Evolutionary conservation across 2,329 filamentous ascomycete species (phyloP), one percentile per base, ranked within the genome.

Genomic region (Penicillium sclerotiorum): DNA sequence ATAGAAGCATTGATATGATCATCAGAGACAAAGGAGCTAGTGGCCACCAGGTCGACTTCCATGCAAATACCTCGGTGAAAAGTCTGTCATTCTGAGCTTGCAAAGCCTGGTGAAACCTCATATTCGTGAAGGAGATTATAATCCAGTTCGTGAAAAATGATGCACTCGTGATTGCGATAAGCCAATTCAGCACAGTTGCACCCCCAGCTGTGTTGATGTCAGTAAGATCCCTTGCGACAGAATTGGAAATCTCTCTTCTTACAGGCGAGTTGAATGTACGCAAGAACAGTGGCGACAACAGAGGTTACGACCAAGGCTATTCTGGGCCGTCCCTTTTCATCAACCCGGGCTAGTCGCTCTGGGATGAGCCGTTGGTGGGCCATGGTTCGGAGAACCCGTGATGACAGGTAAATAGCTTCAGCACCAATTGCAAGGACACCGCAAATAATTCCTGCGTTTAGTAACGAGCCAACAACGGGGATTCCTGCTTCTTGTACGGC

Each of bases 111-210:
- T 57, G 68, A 53, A 72, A 72, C 5, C 65, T 60, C 32, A 57
- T 66, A 4, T 58, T 63, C 6, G 63, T 69, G 47, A 68, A 58
- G 9, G 60, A 45, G 33, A 72, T 64, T 18, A 72, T 63, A 22
- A 69, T 55, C 66, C 68, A 72, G 43, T 63, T 63, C 50, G 57
- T 61, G 52, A 71, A 71, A 53, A 60, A 69, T 4, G 59, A 60
- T 1, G 68, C 57, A 22, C 62, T 67, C 7, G 67, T 62, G 45
- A 72, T 67, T 38, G 15, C 62, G 35, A 59, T 33, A 4, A 52
- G 28, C 45, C 65, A 70, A 38, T 58, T 65, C 30, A 69, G 59
- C 18, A 63, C 60, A 21, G n/a, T 42, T 40, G 11, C 23, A 7
- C 41, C 41, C 18, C 25, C 25, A 7, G 25, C 25, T 28, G 12